A percentile compares a stretch with the other conserved stretches of the same genome.
These are phyloP conservation scores for Scheffersomyces ergatensis DNA, from an alignment of 805 yeast species.

Conservation along the genomic window DNA sequence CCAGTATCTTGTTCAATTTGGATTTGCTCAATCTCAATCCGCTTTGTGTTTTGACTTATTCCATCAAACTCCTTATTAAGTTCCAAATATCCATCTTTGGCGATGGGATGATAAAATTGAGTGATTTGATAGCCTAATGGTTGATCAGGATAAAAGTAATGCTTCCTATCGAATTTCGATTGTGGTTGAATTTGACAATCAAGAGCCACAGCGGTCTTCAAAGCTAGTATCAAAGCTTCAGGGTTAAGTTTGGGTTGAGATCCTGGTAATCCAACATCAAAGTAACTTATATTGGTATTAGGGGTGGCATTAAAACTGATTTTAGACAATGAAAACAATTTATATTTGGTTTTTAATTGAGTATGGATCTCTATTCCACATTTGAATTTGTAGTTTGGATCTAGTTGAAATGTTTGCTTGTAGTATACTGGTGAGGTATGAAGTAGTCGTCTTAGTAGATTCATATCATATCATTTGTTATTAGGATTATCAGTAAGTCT, in stretches of 20 bases:
- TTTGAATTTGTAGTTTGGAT: constrained; percentile 46
- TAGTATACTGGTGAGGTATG: background rate
- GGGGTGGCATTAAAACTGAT: constrained; percentile 49
- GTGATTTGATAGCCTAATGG: constrained; percentile 96
- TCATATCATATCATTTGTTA: background rate
- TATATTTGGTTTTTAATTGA: constrained; percentile 70
- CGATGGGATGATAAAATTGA: constrained; percentile 80
- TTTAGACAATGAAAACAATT: constrained; percentile 70
- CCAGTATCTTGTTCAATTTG: constrained; percentile 97
- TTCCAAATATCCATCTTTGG: constrained; percentile 59
- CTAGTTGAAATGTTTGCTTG: constrained; percentile 37
- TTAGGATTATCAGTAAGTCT: too few species aligned
- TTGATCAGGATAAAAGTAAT: constrained; percentile 94
- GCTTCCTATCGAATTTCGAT: constrained; percentile 88
- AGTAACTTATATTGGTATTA: constrained; percentile 69
- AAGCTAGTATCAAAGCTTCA: constrained; percentile 67
- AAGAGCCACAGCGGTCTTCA: constrained; percentile 71
- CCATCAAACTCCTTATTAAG: constrained; percentile 55
- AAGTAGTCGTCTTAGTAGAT: background rate
- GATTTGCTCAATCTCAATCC: constrained; percentile 68
- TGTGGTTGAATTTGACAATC: constrained; percentile 51
- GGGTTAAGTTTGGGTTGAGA: constrained; percentile 81
- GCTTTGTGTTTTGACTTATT: constrained; percentile 35
- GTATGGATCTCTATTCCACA: constrained; percentile 95
- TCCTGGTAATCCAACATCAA: constrained; percentile 88